Conservation (phyloP, 164 flowering plant species). For the Vitis labrusca region DNA sequence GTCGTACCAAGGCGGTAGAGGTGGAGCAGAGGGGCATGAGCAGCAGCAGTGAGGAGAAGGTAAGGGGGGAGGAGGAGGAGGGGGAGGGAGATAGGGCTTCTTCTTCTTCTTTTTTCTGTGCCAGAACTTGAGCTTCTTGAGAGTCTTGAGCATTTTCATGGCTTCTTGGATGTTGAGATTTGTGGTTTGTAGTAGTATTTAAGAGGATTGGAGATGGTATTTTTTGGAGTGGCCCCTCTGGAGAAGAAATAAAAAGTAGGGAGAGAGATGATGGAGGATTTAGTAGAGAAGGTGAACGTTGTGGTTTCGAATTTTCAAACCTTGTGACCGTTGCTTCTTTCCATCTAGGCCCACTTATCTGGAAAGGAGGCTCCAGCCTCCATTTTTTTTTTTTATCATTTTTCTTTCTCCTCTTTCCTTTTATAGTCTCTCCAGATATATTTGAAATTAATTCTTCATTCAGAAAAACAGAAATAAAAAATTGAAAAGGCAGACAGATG, state of each 20-base stretch:
- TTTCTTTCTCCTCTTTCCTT: too few species aligned
- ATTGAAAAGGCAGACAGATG: too few species aligned
- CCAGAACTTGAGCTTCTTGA: slow-evolving; percentile 47
- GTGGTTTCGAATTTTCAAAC: slow-evolving; percentile 5
- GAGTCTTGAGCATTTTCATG: slow-evolving; percentile 30
- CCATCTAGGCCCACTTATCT: too few species aligned
- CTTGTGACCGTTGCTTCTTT: slow-evolving; percentile 19
- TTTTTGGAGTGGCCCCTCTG: too few species aligned
- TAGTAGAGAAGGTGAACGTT: not conserved
- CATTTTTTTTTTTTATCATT: not conserved
- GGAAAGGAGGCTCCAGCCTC: not conserved
- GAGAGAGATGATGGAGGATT: not conserved
- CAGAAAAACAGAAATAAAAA: too few species aligned
- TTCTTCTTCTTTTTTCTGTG: slow-evolving; percentile 38
- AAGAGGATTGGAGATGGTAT: too few species aligned
- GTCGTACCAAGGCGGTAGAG: slow-evolving; percentile 42
- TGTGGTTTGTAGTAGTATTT: not conserved
- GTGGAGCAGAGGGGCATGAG: slow-evolving; percentile 47
- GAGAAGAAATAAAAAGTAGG: not conserved
- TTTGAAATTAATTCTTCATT: too few species aligned
- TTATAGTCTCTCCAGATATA: too few species aligned
- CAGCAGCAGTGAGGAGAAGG: slow-evolving; percentile 8
- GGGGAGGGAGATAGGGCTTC: slow-evolving; percentile 8
- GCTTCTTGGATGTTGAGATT: not conserved
- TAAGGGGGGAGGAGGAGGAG: not conserved